Conservation (phyloP, 495 filamentous ascomycete species). For the Podospora conica region DNA sequence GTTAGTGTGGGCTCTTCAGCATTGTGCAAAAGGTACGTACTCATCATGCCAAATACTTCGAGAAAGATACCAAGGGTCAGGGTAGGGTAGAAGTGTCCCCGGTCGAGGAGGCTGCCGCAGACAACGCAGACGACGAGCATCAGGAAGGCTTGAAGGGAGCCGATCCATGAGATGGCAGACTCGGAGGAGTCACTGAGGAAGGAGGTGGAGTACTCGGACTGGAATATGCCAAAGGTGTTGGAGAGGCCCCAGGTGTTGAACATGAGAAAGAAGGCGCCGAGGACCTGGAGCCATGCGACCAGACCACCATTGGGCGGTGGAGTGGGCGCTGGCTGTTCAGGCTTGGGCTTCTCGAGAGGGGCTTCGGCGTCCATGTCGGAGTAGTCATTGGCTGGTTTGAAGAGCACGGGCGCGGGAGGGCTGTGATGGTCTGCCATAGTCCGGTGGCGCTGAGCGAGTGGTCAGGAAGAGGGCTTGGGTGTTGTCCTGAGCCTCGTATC, state of each 20-base stretch:
- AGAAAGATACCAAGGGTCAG: slow-evolving; percentile 10
- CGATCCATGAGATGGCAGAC: slow-evolving; percentile 30
- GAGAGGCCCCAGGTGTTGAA: slow-evolving; percentile 45
- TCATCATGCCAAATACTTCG: slow-evolving; percentile 58
- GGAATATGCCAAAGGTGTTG: slow-evolving; percentile 31
- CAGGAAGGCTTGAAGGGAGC: slow-evolving; percentile 22
- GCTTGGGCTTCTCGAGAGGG: not conserved
- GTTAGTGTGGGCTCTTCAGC: slow-evolving; percentile 46
- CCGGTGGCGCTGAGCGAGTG: not conserved
- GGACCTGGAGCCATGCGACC: slow-evolving; percentile 44
- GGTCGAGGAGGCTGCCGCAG: slow-evolving; percentile 20
- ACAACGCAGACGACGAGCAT: slow-evolving; percentile 23
- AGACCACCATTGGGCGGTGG: slow-evolving; percentile 34
- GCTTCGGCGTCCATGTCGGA: not conserved
- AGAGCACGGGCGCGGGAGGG: too few species aligned
- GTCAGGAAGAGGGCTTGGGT: not conserved
- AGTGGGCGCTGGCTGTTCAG: slow-evolving; percentile 26
- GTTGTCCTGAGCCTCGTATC: not conserved
- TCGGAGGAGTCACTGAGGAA: slow-evolving; percentile 17
- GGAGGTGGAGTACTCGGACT: slow-evolving; percentile 23
- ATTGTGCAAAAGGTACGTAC: slow-evolving; percentile 28
- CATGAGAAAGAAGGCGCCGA: slow-evolving; percentile 43
- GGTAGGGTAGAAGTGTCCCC: slow-evolving; percentile 14
- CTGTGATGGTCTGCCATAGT: not conserved
- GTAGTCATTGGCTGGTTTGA: not conserved